Conservation (phyloP, 2,329 filamentous ascomycete genomes). For the Beauveria rudraprayagi region DNA sequence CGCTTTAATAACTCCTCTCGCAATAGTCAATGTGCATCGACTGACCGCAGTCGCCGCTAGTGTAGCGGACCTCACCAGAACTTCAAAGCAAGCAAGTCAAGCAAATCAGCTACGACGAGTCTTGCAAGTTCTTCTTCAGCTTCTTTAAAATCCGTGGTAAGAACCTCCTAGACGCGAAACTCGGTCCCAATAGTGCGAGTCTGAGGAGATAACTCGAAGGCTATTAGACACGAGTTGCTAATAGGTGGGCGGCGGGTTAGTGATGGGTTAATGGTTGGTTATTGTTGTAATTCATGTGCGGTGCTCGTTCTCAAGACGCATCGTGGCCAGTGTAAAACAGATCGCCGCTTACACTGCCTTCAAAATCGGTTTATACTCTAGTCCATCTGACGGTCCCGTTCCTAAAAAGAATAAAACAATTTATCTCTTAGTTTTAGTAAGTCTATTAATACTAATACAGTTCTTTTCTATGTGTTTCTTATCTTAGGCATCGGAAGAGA, state of each 20-base stretch:
- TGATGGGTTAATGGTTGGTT: background rate
- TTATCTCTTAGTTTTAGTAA: conserved; percentile 2
- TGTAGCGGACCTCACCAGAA: too few species aligned
- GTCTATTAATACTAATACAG: background rate
- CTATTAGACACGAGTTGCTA: background rate
- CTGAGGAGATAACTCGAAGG: too few species aligned
- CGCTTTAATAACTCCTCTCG: too few species aligned
- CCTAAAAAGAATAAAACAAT: conserved; percentile 5
- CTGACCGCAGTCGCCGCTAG: too few species aligned
- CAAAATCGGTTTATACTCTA: background rate
- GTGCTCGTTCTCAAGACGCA: background rate
- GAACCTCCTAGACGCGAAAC: too few species aligned
- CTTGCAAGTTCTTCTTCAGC: too few species aligned
- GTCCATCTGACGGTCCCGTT: background rate
- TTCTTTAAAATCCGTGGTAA: too few species aligned
- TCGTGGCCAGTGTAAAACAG: background rate
- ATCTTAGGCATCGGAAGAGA: conserved; percentile 9
- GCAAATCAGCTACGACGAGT: too few species aligned
- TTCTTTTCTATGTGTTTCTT: background rate
- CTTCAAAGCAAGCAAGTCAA: too few species aligned
- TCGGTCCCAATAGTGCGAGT: too few species aligned
- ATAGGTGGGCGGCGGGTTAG: background rate
- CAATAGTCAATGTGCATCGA: too few species aligned
- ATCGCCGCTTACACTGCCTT: background rate
- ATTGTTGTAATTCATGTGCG: background rate